Base-by-base conservation (phyloP, 129 eudicot genomes). In the Cynara cardunculus region DNA sequence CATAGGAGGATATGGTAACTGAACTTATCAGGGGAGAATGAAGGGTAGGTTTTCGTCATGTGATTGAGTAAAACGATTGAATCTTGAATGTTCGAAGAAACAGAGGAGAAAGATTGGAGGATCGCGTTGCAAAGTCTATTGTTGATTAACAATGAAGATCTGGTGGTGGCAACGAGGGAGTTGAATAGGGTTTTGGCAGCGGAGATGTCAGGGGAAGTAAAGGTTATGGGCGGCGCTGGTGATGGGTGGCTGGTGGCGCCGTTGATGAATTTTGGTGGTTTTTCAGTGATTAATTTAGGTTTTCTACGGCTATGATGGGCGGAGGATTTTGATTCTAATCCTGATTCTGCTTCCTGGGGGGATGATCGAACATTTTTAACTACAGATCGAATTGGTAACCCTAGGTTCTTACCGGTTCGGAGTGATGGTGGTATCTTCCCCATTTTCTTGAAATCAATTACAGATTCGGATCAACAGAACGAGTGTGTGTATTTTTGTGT, bases 121-220 rank as follows among this genome's bases (percentile, higher is more conserved):
- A 94, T 66, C 26, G 90, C 78, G 78, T 92, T 92, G 85, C 77
- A 86, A 80, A 88, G 77, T 46, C 78, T 84, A 77, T 74, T 86
- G 86, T 80, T 86, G 0, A 82, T 71, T 16, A 87, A 78, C 0
- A 81, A 49, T 25, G 85, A 49, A 26, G 75, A 34, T 10, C 35
- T 81, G 86, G 76, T 12, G 72, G 53, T 80, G 66, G 75, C 59
- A 25, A 73, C 10, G 76, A 91, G 82, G 7, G 92, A 84, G 26
- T 81, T 88, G 92, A 94, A 89, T 12, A 83, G 86, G 92, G 94
- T 28, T 87, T 89, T 94, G 78, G 97, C 98, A 19, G 91, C 90
- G 24, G 98, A 84, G 82, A 92, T 89, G 71, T 68, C 68, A 22
- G 94, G 87, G 76, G 94, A 83, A 0, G 83, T 70, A 83, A 91